Evolutionary conservation across 371 early-diverging fungal genomes (phyloP).

Genomic region (Mucor ambiguus): DNA sequence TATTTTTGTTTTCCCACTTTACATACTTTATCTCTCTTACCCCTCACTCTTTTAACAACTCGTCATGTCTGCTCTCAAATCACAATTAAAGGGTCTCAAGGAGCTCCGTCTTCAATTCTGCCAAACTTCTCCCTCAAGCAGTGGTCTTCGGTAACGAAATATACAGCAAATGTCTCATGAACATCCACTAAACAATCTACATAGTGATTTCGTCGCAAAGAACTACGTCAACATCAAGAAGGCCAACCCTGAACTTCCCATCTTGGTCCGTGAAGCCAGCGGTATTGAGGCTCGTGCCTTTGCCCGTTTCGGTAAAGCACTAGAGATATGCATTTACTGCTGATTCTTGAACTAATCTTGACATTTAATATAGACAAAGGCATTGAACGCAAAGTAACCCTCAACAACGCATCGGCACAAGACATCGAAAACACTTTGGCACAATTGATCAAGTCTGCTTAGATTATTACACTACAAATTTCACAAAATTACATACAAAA

Average conservation of each 20-base stretch:
- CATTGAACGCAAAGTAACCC: conserved; percentile 75
- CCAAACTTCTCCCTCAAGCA: conserved; percentile 82
- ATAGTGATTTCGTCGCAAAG: conserved; percentile 82
- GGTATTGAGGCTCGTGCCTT: conserved; percentile 87
- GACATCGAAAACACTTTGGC: conserved; percentile 75
- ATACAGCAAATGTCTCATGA: not conserved
- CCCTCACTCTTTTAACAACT: conserved; percentile 12
- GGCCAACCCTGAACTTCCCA: conserved; percentile 87
- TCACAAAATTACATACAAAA: conserved; percentile 3
- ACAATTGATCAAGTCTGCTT: conserved; percentile 58
- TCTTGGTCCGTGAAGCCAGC: conserved; percentile 88
- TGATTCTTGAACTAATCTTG: not conserved
- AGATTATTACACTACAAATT: conserved; percentile 5
- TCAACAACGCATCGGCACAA: conserved; percentile 75
- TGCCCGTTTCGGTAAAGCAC: conserved; percentile 83
- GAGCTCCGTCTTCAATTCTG: conserved; percentile 93
- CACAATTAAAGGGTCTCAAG: conserved; percentile 69
- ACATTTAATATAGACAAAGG: conserved; percentile 67
- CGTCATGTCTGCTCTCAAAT: conserved; percentile 46
- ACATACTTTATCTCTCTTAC: not conserved
- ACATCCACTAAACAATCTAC: not conserved
- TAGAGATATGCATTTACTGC: not conserved
- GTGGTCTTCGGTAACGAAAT: conserved; percentile 77
- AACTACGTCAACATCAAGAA: conserved; percentile 80
- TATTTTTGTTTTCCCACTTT: conserved; percentile 6